Evolutionary conservation across 331 rosid genomes (phyloP).

Genomic region (Malus hybrid): DNA sequence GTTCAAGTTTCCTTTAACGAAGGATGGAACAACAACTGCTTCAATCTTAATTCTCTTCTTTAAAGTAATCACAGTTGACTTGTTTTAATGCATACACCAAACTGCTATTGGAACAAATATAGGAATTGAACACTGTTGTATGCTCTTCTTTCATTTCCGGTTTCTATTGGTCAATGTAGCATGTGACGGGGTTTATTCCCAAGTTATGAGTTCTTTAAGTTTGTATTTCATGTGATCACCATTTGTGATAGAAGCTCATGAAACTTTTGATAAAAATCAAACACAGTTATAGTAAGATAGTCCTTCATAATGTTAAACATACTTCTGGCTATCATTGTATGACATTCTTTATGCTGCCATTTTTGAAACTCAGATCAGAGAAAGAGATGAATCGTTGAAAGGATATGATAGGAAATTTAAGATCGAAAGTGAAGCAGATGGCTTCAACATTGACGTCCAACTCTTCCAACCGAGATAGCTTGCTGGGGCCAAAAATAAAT

Average conservation of each 20-base stretch:
- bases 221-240: not conserved
- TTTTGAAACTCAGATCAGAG: conserved; percentile 52
- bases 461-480: no score
- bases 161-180: not conserved
- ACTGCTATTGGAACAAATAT: not conserved
- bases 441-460: no score
- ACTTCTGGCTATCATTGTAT: conserved; percentile 12
- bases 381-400: conserved; percentile 97
- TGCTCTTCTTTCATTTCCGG: not conserved
- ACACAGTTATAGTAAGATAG: not conserved
- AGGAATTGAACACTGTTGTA: not conserved
- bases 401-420: conserved; percentile 65
- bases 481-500: no score
- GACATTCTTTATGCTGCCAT: conserved; percentile 9
- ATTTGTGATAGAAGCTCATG: not conserved
- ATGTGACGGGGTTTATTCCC: not conserved
- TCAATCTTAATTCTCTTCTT: no score
- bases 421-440: conserved; percentile 41
- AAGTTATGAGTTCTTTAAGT: not conserved
- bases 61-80: conserved; percentile 23
- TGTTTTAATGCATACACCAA: not conserved
- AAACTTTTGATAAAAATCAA: not conserved
- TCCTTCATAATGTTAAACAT: not conserved
- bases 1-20: no score
- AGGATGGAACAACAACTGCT: no score